Percentiles rank a stretch among this genome's conserved stretches.
These are phyloP conservation scores for Kwoniella heveanensis DNA, from an alignment of 768 basidiomycete species.

Conservation along the genomic window DNA sequence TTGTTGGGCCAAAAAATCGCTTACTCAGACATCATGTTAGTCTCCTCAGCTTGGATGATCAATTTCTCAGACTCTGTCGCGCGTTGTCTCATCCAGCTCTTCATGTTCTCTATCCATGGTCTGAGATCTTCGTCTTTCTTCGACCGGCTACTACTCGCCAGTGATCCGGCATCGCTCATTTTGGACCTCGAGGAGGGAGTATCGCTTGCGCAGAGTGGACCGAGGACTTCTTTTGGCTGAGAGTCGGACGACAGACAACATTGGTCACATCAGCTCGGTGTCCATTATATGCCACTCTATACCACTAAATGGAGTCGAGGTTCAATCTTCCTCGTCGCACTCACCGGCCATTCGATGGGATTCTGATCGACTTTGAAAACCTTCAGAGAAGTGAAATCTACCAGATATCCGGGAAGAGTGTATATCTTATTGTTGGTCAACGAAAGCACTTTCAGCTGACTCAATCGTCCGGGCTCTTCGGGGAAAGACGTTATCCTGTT, in stretches of 20 bases:
- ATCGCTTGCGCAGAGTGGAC: conserved; percentile 34
- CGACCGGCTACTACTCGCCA: conserved; percentile 4
- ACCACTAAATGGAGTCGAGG: too few relatives aligned
- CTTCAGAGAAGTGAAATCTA: conserved; percentile 70
- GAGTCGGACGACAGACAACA: too few relatives aligned
- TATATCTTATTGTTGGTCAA: conserved; percentile 82
- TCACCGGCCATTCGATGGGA: conserved; percentile 84
- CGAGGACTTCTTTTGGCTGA: conserved; percentile 51
- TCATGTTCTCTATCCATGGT: conserved; percentile 72
- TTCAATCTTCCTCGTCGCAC: conserved; percentile 12
- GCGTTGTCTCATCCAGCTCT: conserved; percentile 70
- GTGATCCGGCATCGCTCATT: conserved; percentile 11
- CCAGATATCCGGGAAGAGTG: conserved; percentile 75
- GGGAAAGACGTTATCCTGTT: conserved; percentile 86
- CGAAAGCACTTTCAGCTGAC: conserved; percentile 81
- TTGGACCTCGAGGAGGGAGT: conserved; percentile 7
- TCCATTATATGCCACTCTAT: too few relatives aligned
- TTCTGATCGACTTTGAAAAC: conserved; percentile 87
- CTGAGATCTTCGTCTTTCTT: conserved; percentile 62
- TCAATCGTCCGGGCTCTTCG: conserved; percentile 72
- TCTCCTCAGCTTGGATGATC: conserved; percentile 31
- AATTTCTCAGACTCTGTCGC: conserved; percentile 44
- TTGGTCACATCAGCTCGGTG: too few relatives aligned
- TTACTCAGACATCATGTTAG: conserved; percentile 35
- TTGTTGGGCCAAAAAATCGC: conserved; percentile 6